Percentiles rank a stretch among this genome's conserved stretches.
phyloP scores from a whole-genome alignment of 1,284 basidiomycete species.

The Kalmanozyma brasiliensis region DNA sequence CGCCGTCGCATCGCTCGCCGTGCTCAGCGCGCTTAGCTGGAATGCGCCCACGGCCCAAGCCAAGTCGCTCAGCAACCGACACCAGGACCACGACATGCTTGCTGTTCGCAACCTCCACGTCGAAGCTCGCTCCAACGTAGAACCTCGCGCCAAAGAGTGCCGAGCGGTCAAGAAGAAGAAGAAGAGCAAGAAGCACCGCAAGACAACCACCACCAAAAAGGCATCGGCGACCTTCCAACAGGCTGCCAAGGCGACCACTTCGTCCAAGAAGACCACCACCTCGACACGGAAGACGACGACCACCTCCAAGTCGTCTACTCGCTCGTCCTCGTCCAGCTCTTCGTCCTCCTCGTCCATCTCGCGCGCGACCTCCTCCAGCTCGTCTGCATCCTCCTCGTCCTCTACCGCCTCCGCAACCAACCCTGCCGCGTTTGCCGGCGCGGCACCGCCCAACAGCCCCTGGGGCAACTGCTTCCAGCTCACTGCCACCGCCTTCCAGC shows the following conservation, averaged over 20 bases:
- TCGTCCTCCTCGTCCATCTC: slow-evolving; percentile 8
- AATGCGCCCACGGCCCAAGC: slow-evolving; percentile 29
- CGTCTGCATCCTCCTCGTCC: slow-evolving; percentile 9
- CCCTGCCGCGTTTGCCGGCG: slow-evolving; percentile 20
- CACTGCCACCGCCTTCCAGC: slow-evolving; percentile 41
- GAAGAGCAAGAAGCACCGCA: slow-evolving; percentile 20
- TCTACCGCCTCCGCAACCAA: slow-evolving; percentile 5
- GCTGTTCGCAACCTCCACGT: too few species aligned
- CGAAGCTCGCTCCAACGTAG: too few species aligned
- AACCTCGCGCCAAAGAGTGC: not conserved
- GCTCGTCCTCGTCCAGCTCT: slow-evolving; percentile 2
- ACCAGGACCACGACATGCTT: slow-evolving; percentile 9
- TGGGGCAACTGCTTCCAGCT: slow-evolving; percentile 50
- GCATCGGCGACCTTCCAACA: not conserved
- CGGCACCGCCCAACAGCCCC: slow-evolving; percentile 41
- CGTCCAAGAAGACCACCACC: too few species aligned
- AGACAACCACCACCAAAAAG: not conserved
- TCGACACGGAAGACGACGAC: too few species aligned
- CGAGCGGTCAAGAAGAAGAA: slow-evolving; percentile 10
- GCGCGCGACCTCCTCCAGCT: slow-evolving; percentile 6
- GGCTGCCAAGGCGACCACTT: not conserved
- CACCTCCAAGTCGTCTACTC: not conserved
- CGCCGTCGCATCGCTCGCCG: slow-evolving; percentile 33
- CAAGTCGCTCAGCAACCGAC: slow-evolving; percentile 46
- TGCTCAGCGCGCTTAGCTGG: slow-evolving; percentile 34